phyloP scores from a whole-genome alignment of 225 moss, liverwort and hornwort genomes.

The Polytrichum formosum region DNA sequence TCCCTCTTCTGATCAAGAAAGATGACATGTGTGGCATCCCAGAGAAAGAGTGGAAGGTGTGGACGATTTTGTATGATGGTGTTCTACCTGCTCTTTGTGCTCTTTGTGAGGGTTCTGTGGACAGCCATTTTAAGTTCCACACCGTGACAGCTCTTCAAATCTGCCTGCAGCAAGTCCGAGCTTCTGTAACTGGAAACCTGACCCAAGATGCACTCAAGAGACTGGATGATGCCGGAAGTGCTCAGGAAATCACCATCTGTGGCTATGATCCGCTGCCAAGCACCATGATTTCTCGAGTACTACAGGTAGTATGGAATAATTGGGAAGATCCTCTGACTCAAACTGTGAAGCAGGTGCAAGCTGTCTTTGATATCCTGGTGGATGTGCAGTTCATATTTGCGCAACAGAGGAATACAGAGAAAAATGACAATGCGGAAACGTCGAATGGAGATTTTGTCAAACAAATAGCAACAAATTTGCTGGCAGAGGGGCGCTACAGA shows the following conservation, averaged over 20 bases:
- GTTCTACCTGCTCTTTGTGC: slow-evolving; percentile 84
- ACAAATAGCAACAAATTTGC: slow-evolving; percentile 74
- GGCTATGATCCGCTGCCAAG: slow-evolving; percentile 66
- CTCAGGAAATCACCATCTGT: slow-evolving; percentile 25
- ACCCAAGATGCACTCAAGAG: slow-evolving; percentile 46
- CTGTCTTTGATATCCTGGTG: slow-evolving; percentile 93
- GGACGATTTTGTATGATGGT: slow-evolving; percentile 91
- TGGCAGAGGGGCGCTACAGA: slow-evolving; percentile 89
- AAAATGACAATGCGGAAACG: slow-evolving; percentile 10
- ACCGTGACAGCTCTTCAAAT: slow-evolving; percentile 94
- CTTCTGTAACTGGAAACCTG: slow-evolving; percentile 69
- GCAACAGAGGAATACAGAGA: slow-evolving; percentile 18
- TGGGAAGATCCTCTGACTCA: slow-evolving; percentile 99
- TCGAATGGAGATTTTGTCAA: slow-evolving; percentile 57
- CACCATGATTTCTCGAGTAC: slow-evolving; percentile 53
- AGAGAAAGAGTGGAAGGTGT: slow-evolving; percentile 49
- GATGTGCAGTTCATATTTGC: slow-evolving; percentile 71
- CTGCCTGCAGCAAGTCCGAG: slow-evolving; percentile 95
- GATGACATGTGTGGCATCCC: slow-evolving; percentile 9
- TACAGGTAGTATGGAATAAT: slow-evolving; percentile 95
- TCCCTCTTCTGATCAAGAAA: slow-evolving; percentile 48
- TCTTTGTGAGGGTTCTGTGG: slow-evolving; percentile 84
- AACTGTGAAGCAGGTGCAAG: slow-evolving; percentile 98
- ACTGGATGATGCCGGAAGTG: slow-evolving; percentile 32
- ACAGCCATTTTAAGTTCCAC: slow-evolving; percentile 99